Evolutionary conservation across 106 monocot genomes (phyloP).

Genomic region (Phalaenopsis aphrodite): DNA sequence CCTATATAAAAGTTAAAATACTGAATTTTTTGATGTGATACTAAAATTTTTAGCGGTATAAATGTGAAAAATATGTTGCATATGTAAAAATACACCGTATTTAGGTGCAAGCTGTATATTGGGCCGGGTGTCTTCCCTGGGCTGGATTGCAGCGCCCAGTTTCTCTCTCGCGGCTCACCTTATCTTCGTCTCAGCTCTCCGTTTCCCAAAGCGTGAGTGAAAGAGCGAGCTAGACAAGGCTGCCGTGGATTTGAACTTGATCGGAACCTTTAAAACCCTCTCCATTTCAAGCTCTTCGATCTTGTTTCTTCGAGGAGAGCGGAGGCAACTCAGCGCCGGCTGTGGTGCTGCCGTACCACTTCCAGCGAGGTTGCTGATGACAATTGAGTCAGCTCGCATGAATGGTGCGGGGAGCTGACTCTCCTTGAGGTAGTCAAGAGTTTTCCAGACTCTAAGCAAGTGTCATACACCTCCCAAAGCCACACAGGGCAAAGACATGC

Average conservation of each 20-base stretch:
- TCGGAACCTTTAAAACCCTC: constrained; percentile 42
- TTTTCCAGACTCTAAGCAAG: no score
- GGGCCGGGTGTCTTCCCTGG: no score
- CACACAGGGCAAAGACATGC: no score
- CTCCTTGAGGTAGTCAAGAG: no score
- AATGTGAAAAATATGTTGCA: no score
- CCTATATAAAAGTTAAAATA: no score
- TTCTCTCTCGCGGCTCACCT: neutral
- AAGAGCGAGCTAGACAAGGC: constrained; percentile 10
- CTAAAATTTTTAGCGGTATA: no score
- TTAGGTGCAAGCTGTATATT: no score
- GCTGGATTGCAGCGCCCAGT: no score
- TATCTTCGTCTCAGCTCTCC: neutral
- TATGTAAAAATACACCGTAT: no score
- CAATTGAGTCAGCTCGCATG: constrained; percentile 93
- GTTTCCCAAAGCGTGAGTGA: neutral
- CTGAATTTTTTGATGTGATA: no score
- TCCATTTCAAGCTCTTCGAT: constrained; percentile 10
- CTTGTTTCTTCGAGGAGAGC: constrained; percentile 32
- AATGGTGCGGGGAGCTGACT: constrained; percentile 76
- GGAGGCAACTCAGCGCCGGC: neutral
- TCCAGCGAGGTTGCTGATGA: constrained; percentile 29
- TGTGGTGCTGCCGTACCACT: constrained; percentile 5
- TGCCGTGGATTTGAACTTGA: constrained; percentile 36
- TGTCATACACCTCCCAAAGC: no score